Conservation (phyloP, 1,284 basidiomycete species). For the Phellopilus nigrolimitatus region DNA sequence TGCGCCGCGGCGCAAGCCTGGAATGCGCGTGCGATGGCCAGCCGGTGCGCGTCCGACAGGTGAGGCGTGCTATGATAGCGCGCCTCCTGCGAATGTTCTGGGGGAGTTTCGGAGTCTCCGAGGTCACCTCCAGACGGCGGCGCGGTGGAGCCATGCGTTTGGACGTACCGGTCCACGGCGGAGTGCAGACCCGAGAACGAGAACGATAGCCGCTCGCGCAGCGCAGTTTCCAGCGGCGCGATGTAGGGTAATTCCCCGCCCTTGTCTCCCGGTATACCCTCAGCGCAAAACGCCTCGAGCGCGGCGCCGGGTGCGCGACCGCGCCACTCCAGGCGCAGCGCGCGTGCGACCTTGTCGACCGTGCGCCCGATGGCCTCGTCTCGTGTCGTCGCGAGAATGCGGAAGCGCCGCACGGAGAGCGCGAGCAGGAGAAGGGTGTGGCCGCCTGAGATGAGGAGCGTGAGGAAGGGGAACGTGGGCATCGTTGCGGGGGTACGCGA, state of each 20-base stretch:
- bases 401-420: constrained; percentile 51
- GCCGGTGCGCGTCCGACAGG: constrained; percentile 28
- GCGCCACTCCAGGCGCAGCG: constrained; percentile 63
- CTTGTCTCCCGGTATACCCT: constrained; percentile 24
- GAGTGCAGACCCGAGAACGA: constrained; percentile 76
- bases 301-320: constrained; percentile 66
- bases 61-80: constrained; percentile 20
- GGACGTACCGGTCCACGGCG: constrained; percentile 51
- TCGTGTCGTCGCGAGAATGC: constrained; percentile 68
- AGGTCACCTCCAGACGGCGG: no score
- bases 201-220: constrained; percentile 58
- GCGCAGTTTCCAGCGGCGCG: constrained; percentile 32
- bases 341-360: constrained; percentile 76
- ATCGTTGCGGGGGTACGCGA: constrained; percentile 36
- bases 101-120: no score
- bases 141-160: constrained; percentile 3
- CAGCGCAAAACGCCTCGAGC: constrained; percentile 63
- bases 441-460: constrained; percentile 84
- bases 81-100: no score
- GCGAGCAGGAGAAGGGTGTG: constrained; percentile 86
- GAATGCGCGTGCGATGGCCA: constrained; percentile 63
- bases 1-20: constrained; percentile 70
- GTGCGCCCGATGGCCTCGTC: constrained; percentile 77
- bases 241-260: constrained; percentile 27
- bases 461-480: constrained; percentile 82